A percentile compares a stretch with the other conserved stretches of the same genome.
Evolutionary conservation across 805 yeast genomes (phyloP).

Genomic region (Yamadazyma sp.): DNA sequence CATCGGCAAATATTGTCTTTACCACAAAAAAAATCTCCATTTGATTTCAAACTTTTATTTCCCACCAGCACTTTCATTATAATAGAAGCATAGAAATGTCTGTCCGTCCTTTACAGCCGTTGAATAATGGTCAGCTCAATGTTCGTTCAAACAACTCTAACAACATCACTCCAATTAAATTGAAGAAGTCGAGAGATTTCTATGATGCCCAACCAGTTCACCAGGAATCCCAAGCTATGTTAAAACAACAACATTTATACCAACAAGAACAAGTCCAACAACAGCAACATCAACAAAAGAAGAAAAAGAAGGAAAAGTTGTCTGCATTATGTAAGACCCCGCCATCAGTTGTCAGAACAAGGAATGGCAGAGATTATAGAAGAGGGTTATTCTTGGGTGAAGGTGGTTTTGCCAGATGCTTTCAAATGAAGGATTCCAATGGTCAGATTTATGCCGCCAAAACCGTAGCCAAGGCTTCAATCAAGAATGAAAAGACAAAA

Average conservation of each 20-base stretch:
- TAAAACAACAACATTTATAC: conserved; percentile 15
- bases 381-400: conserved; percentile 92
- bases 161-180: conserved; percentile 32
- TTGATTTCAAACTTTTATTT: conserved; percentile 1
- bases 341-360: conserved; percentile 86
- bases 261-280: conserved; percentile 15
- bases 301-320: conserved; percentile 83
- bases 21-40: conserved; percentile 1
- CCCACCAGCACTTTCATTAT: not conserved
- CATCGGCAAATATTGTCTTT: conserved; percentile 1
- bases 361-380: conserved; percentile 84
- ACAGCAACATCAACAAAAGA: conserved; percentile 30
- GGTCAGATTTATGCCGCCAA: conserved; percentile 94
- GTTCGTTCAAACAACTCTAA: conserved; percentile 33
- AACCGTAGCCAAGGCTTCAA: conserved; percentile 94
- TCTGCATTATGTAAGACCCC: conserved; percentile 95
- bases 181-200: conserved; percentile 15
- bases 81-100: conserved; percentile 19
- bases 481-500: conserved; percentile 86
- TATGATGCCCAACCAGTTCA: conserved; percentile 10
- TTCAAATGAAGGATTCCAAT: conserved; percentile 88
- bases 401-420: conserved; percentile 99
- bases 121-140: conserved; percentile 53
- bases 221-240: conserved; percentile 3
- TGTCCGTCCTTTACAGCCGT: conserved; percentile 52